Evolutionary conservation across 2,329 filamentous ascomycete genomes (phyloP).

Genomic region (Sporothrix sp.): DNA sequence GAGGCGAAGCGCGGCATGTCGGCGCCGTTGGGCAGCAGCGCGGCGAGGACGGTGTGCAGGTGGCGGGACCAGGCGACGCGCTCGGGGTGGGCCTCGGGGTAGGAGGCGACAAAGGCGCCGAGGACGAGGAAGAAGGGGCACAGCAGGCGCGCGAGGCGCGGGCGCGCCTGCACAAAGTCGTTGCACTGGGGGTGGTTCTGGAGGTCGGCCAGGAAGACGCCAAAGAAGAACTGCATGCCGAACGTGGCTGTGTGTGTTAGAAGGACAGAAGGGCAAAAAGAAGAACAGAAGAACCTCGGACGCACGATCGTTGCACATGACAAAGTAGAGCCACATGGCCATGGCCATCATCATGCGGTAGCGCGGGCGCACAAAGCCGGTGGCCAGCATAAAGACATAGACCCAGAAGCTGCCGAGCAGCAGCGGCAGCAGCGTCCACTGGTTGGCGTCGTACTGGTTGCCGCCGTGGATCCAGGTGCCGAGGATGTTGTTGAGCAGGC

Average conservation of each 20-base stretch:
- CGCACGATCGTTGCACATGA: conserved; percentile 29
- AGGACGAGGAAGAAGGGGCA: conserved; percentile 39
- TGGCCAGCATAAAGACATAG: conserved; percentile 43
- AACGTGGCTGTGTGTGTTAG: conserved; percentile 28
- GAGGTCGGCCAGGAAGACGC: conserved; percentile 52
- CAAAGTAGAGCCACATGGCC: conserved; percentile 41
- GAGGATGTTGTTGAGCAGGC: conserved; percentile 35
- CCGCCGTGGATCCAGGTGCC: conserved; percentile 41
- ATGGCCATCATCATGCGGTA: conserved; percentile 40
- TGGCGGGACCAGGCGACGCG: conserved; percentile 44
- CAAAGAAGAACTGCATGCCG: conserved; percentile 51
- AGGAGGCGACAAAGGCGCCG: conserved; percentile 50
- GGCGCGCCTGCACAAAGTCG: conserved; percentile 36
- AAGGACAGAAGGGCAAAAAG: no score
- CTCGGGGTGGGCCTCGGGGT: conserved; percentile 45
- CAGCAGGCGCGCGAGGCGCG: conserved; percentile 34
- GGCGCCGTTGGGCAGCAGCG: conserved; percentile 36
- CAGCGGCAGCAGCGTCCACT: conserved; percentile 49
- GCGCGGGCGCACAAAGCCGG: conserved; percentile 36
- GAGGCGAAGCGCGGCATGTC: conserved; percentile 36
- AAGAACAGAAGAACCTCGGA: no score
- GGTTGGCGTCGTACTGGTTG: conserved; percentile 47
- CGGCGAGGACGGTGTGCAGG: conserved; percentile 32
- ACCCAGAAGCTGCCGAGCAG: conserved; percentile 45
- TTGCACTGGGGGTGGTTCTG: conserved; percentile 41